Base-by-base conservation (phyloP, 352 stramenopile genomes). In the Plasmopara viticola region DNA sequence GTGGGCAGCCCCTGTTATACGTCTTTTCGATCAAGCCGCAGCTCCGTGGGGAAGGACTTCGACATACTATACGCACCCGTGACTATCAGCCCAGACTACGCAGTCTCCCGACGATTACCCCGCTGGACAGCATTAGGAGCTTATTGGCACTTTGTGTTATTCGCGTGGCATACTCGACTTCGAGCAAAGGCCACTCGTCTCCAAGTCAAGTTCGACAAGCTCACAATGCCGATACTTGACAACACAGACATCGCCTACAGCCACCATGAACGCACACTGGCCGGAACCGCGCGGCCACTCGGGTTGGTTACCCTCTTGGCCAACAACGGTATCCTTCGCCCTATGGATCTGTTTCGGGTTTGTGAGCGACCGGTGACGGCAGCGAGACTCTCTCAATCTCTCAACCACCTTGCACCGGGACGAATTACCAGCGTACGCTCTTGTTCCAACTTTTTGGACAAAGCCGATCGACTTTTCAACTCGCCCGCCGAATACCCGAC, bases 401-500 rank as follows among this genome's bases (percentile, higher is more conserved):
- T 41, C 5, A n/a, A 1, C 7, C 13, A 41, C 6, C 7, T 41
- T 41, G 1, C 5, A 14, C 13, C 37, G 12, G 7, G 37, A 8
- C 12, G 12, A 1, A 1, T 13, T 15, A 15, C 6, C 9, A 41
- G n/a, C 37, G n/a, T 9, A 8, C 6, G 37, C 37, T 41, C 37
- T 8, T 41, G 37, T 17, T 7, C 37, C 12, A 41, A 41, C 5
- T 41, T 88, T 82, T 52, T 61, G 59, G 37, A 78, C 58, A 51
- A 53, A 34, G 37, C 29, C 54, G 0, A 47, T 47, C 14, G 20
- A 25, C 20, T 38, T 31, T 2, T 38, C 29, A 8, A 56, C 59
- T 37, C 47, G 58, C 18, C 20, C 14, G 12, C 20, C 29, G 15
- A 43, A 42, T 17, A 18, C 6, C 37, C n/a, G 12, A 41, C 37